Conservation (phyloP, 345 rosid species). For the Boechera stricta region DNA sequence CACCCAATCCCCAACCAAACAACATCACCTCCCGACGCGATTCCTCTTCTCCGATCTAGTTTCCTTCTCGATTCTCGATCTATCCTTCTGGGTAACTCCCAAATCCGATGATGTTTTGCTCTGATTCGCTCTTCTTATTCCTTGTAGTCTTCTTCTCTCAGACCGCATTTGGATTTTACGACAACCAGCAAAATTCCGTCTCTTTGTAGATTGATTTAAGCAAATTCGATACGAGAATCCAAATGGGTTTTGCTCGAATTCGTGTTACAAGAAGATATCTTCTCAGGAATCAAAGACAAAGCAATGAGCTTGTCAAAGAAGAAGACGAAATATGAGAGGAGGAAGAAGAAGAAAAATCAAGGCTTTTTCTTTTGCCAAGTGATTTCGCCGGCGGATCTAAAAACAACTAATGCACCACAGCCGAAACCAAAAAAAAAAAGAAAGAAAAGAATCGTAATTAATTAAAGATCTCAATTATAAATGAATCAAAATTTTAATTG, state of each 20-base stretch:
- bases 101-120: constrained; percentile 25
- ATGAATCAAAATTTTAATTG: constrained; percentile 2
- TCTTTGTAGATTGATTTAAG: neutral
- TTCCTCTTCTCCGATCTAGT: constrained; percentile 42
- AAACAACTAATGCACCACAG: neutral
- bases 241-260: constrained; percentile 30
- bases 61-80: constrained; percentile 40
- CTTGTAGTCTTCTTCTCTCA: constrained; percentile 51
- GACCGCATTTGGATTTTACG: constrained; percentile 61
- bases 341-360: constrained; percentile 27
- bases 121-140: constrained; percentile 28
- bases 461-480: constrained; percentile 29
- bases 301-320: constrained; percentile 38
- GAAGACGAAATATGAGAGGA: constrained; percentile 11
- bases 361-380: constrained; percentile 3
- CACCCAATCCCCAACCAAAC: constrained; percentile 54
- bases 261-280: neutral
- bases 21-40: constrained; percentile 75
- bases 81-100: constrained; percentile 39
- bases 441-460: constrained; percentile 12
- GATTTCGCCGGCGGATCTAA: constrained; percentile 43
- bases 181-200: constrained; percentile 28
- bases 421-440: neutral
- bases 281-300: constrained; percentile 39
- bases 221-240: constrained; percentile 31